A percentile compares a stretch with the other conserved stretches of the same genome.
These are phyloP conservation scores for Candida sanyaensis DNA, from an alignment of 1,139 yeast species.

Conservation along the genomic window DNA sequence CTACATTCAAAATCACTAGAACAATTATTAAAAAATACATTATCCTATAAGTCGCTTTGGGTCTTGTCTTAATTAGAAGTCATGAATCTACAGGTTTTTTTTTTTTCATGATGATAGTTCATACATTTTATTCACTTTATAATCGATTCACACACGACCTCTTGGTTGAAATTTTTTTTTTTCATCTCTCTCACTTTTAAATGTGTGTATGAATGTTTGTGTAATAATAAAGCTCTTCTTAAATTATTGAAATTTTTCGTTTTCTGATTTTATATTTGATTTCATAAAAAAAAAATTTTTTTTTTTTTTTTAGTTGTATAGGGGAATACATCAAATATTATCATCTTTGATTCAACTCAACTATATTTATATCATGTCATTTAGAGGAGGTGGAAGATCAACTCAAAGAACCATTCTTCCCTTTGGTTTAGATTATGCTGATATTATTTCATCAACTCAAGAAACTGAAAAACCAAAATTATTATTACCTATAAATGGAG, in stretches of 20 bases:
- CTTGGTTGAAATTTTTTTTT: background rate
- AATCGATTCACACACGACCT: background rate
- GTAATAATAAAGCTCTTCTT: background rate
- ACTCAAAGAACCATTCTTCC: constrained; percentile 47
- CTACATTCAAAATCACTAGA: too few species aligned
- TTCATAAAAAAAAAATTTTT: too few species aligned
- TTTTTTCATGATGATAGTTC: background rate
- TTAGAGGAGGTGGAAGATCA: constrained; percentile 20
- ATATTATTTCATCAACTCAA: constrained; percentile 39
- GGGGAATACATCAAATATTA: too few species aligned
- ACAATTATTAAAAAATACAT: too few species aligned
- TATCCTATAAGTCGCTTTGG: too few species aligned
- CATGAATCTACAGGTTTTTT: too few species aligned
- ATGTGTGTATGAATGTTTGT: background rate
- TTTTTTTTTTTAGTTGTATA: too few species aligned
- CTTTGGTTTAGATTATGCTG: constrained; percentile 69
- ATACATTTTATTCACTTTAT: too few species aligned
- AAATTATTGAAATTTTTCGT: background rate
- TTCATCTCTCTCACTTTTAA: background rate
- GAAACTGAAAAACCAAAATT: constrained; percentile 39
- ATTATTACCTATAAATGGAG: constrained; percentile 69
- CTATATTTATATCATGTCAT: constrained; percentile 21
- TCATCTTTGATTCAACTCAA: too few species aligned
- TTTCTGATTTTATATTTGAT: too few species aligned
- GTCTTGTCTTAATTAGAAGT: too few species aligned